A percentile compares a stretch with the other conserved stretches of the same genome.
These are phyloP conservation scores for Cyberlindnera saturnus DNA, from an alignment of 805 yeast genomes.

Conservation along the genomic window DNA sequence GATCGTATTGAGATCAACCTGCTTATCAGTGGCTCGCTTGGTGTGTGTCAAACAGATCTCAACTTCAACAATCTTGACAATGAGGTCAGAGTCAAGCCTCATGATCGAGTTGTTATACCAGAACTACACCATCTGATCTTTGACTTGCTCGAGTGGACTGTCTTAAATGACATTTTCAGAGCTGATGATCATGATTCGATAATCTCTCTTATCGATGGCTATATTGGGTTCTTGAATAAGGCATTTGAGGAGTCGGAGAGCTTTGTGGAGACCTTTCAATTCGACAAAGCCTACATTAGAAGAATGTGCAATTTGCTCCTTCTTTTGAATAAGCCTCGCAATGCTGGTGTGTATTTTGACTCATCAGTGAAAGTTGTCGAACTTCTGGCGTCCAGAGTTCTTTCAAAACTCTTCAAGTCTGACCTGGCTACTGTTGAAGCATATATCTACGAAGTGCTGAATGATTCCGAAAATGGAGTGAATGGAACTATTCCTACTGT, in stretches of 20 bases:
- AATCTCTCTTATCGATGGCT: conserved; percentile 23
- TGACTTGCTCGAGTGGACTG: conserved; percentile 31
- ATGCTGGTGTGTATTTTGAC: conserved; percentile 24
- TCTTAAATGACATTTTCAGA: conserved; percentile 27
- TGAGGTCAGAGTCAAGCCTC: conserved; percentile 2
- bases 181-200: conserved; percentile 31
- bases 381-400: conserved; percentile 31
- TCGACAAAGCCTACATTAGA: conserved; percentile 18
- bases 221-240: conserved; percentile 18
- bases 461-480: conserved; percentile 9
- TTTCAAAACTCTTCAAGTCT: conserved; percentile 24
- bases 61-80: conserved; percentile 13
- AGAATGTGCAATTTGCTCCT: conserved; percentile 25
- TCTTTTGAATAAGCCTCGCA: conserved; percentile 27
- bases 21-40: conserved; percentile 42
- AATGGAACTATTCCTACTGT: conserved; percentile 12
- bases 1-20: conserved; percentile 24
- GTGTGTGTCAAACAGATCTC: conserved; percentile 28
- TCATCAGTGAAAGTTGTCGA: conserved; percentile 27
- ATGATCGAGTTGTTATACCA: conserved; percentile 30
- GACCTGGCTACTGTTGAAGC: conserved; percentile 18
- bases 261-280: conserved; percentile 26
- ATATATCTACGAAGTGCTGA: conserved; percentile 13
- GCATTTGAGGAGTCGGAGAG: conserved; percentile 25
- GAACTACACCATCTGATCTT: conserved; percentile 36